Base-by-base conservation (phyloP, 768 basidiomycete genomes). In the Cubamyces lactineus region DNA sequence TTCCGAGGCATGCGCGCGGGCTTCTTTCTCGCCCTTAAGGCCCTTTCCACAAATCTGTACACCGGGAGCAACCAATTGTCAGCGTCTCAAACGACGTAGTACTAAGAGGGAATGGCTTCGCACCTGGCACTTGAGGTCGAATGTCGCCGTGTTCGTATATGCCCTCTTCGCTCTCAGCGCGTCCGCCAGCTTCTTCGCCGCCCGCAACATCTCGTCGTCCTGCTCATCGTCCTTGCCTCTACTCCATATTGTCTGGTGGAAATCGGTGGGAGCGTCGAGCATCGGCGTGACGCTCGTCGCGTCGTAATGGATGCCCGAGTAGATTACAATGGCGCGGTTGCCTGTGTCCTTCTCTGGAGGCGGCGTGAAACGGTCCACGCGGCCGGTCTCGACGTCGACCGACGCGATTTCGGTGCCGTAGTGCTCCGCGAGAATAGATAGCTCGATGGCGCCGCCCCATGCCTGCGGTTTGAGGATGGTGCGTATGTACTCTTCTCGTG, bases 291-390 rank as follows among this genome's bases (percentile, higher is more conserved):
- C 77, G 0, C 91, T 88, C 5, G 89, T 85, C 9, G 92, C 92
- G 73, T 99, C 96, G 74, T 99, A 99, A 73, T 98, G 96, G 48
- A 98, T 97, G 2, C 96, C 96, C 0, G 92, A 94, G 76, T 98
- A 98, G 4, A 98, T 80, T n/a, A 98, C 71, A 15, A 97, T 73
- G 59, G 86, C 75, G 69, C 74, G 73, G 56, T 74, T 73, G 0
- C 73, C 78, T 24, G 68, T 74, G 61, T 76, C 73, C 12, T 66
- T 66, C n/a, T 71, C 76, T 13, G 79, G 76, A 26, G 79, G 77
- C 50, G 91, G 84, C 1, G 85, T 78, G 70, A 96, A 96, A 21
- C 82, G 83, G 75, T 98, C 94, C 61, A 94, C 83, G 17, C 96
- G 84, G 0, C 96, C 96, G 0, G 92, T 92, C 73, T 96, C 92